Conservation (phyloP, 176 grass and related monocot species). For the Avena insularis region DNA sequence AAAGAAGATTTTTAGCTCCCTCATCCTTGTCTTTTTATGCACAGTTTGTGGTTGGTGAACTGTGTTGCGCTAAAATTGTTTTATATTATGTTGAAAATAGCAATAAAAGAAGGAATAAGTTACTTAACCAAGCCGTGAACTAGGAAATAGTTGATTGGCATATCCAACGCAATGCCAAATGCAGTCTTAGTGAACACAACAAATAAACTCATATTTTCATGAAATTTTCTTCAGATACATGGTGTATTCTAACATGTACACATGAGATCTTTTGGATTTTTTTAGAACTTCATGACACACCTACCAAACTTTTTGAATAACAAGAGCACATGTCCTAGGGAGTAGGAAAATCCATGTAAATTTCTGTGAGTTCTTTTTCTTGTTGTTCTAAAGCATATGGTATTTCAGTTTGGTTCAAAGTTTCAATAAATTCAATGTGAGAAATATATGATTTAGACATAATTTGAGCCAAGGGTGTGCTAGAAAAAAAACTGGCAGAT, state of each 20-base stretch:
- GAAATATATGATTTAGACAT: neutral
- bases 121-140: neutral
- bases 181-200: neutral
- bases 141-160: neutral
- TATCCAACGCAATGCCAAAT: neutral
- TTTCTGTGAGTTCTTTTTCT: neutral
- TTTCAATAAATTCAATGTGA: conserved; percentile 29
- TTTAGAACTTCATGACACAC: neutral
- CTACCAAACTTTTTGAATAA: neutral
- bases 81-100: neutral
- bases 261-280: neutral
- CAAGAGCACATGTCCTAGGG: conserved; percentile 2
- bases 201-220: neutral
- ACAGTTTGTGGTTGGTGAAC: neutral
- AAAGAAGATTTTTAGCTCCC: neutral
- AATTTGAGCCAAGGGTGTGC: neutral
- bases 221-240: neutral
- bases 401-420: neutral
- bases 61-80: neutral
- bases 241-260: conserved; percentile 3
- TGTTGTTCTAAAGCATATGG: conserved; percentile 3
- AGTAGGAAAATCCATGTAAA: neutral
- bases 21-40: neutral
- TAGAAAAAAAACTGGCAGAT: neutral
- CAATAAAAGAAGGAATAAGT: neutral